phyloP scores from a whole-genome alignment of 2,329 filamentous ascomycete species.

The Epichloe bromicola region DNA sequence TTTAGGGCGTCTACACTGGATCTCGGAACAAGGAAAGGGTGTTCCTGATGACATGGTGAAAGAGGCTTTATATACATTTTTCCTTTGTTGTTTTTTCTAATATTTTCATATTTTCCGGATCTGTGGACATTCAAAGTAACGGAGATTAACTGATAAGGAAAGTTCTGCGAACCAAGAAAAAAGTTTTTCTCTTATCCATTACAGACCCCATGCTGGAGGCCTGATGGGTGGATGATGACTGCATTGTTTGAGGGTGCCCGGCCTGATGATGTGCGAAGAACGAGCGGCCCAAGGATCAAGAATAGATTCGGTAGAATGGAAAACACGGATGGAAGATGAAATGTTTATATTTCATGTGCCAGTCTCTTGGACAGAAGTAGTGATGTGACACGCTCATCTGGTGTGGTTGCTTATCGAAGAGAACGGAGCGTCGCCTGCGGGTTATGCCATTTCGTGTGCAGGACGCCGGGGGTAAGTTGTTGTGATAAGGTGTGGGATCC shows the following conservation, averaged over 20 bases:
- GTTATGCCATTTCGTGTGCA: no score
- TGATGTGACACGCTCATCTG: no score
- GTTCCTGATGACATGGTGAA: background rate
- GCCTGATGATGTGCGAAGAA: conserved; percentile 9
- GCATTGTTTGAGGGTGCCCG: conserved; percentile 7
- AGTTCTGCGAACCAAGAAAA: conserved; percentile 15
- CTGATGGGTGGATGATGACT: conserved; percentile 17
- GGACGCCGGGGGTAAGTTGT: no score
- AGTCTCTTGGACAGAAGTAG: no score
- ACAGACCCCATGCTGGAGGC: conserved; percentile 12
- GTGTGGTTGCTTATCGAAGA: no score
- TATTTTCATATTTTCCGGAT: conserved; percentile 10
- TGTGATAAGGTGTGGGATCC: no score
- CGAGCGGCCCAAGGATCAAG: conserved; percentile 18
- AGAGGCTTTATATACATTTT: conserved; percentile 5
- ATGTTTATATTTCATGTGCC: no score
- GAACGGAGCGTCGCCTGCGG: no score
- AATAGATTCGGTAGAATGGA: conserved; percentile 26
- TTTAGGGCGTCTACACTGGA: conserved; percentile 3
- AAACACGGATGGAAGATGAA: conserved; percentile 10
- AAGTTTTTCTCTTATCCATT: conserved; percentile 16
- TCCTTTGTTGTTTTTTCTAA: conserved; percentile 11
- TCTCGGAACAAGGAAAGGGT: background rate
- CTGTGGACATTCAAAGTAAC: conserved; percentile 18
- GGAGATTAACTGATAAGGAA: conserved; percentile 15